Evolutionary conservation across 441 rosid genomes (phyloP), one percentile per base, ranked within the genome.

Genomic region (Daphne laureola): DNA sequence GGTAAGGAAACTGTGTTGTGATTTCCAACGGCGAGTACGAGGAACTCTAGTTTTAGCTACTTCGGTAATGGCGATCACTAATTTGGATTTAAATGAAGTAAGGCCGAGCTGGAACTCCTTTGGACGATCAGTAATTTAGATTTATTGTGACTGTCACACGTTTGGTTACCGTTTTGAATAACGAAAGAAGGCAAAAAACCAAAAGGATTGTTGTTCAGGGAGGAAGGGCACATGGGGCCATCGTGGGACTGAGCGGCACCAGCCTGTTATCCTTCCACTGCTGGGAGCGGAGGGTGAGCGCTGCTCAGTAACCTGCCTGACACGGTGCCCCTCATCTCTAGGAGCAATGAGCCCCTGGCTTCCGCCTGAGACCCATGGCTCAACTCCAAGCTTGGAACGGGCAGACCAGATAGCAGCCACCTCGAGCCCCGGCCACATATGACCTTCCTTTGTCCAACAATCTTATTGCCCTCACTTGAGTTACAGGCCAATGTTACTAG

Each of bases 261-360:
- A 50, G 49, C 60, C 53, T 46, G 69, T 70, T 0, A 51, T 71
- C 75, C 78, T 62, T 57, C 70, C 68, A 70, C 70, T 53, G 70
- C 64, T 16, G 17, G 38, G 57, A 70, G 66, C 47, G 65, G 61
- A 60, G 58, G 51, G 65, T 64, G 12, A 3, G 46, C 70, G 66
- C 55, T 70, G 61, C 55, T 65, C 55, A 54, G 74, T 69, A 73
- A 11, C 75, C 78, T 69, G 71, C 73, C 76, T 70, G 57, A 71
- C 62, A 61, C 76, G 1, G 17, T 70, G 23, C 46, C 70, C 76
- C 23, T 65, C 58, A 2, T 0, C 70, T 60, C 47, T 60, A 73
- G 0, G 55, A 55, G 13, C 38, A 46, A 58, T 0, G 56, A 2
- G 2, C 17, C 47, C 43, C 51, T 2, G 12, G 64, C 54, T 36